phyloP scores from a whole-genome alignment of 2,329 filamentous ascomycete species.

The Lomentospora prolificans region DNA sequence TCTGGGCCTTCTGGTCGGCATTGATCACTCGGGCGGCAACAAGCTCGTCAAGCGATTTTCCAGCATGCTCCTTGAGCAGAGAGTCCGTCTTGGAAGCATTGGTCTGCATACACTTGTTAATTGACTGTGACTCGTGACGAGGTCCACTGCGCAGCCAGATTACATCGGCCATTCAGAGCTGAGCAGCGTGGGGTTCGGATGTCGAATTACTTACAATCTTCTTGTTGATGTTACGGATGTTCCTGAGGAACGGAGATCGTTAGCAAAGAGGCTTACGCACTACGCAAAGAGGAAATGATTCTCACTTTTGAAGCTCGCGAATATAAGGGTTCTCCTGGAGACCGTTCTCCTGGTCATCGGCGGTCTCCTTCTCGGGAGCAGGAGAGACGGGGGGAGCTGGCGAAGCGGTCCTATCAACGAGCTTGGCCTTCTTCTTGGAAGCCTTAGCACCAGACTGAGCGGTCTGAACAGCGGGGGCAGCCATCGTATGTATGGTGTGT shows the following conservation, averaged over 20 bases:
- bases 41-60: conserved; percentile 63
- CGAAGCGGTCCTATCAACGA: conserved; percentile 41
- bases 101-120: conserved; percentile 31
- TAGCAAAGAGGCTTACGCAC: conserved; percentile 12
- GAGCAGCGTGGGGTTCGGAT: neutral
- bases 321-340: conserved; percentile 72
- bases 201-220: conserved; percentile 62
- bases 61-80: conserved; percentile 59
- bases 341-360: conserved; percentile 37
- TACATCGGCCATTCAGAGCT: neutral
- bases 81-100: conserved; percentile 64
- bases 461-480: conserved; percentile 48
- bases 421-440: conserved; percentile 51
- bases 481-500: conserved; percentile 31
- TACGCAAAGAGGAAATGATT: neutral
- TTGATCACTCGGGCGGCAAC: conserved; percentile 67
- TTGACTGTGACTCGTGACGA: neutral
- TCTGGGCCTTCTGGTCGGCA: conserved; percentile 66
- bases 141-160: neutral
- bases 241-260: conserved; percentile 39
- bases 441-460: conserved; percentile 40
- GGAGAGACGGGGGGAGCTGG: conserved; percentile 41
- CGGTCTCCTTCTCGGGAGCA: conserved; percentile 38
- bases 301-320: conserved; percentile 81
- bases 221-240: conserved; percentile 85